Percentiles rank a stretch among this genome's conserved stretches.
Evolutionary conservation across 2,329 filamentous ascomycete species (phyloP).

Genomic region (Atkinsonella hypoxylon): DNA sequence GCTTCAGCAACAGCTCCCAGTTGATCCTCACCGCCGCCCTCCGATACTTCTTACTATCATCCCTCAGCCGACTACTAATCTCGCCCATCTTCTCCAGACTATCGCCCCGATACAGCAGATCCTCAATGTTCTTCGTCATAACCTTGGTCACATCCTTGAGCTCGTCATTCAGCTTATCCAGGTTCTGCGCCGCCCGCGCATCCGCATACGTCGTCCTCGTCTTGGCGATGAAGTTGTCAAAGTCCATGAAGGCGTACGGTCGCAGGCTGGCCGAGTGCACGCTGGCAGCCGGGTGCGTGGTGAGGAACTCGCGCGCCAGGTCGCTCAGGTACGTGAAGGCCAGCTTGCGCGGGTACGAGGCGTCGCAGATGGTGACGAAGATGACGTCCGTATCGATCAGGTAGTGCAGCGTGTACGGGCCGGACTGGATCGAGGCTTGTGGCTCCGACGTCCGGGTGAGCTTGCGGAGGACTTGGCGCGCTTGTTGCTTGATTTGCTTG

Average conservation of each 20-base stretch:
- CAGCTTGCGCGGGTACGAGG: conserved; percentile 91
- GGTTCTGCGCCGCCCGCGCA: conserved; percentile 77
- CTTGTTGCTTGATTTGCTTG: conserved; percentile 77
- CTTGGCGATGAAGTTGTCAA: conserved; percentile 91
- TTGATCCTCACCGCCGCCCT: conserved; percentile 91
- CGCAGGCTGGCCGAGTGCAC: conserved; percentile 65
- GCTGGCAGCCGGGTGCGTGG: conserved; percentile 63
- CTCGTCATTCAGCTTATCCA: conserved; percentile 93
- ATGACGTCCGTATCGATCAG: conserved; percentile 71
- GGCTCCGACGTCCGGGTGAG: conserved; percentile 80
- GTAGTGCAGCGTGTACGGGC: conserved; percentile 78
- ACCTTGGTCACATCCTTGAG: conserved; percentile 95
- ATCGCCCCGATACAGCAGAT: conserved; percentile 88
- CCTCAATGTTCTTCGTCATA: conserved; percentile 99
- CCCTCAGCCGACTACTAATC: conserved; percentile 72
- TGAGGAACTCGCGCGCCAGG: conserved; percentile 80
- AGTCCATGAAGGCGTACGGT: conserved; percentile 94
- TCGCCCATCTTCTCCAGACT: conserved; percentile 95
- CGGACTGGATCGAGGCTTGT: conserved; percentile 84
- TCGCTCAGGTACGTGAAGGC: conserved; percentile 97
- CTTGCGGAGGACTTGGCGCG: conserved; percentile 80
- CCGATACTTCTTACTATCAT: conserved; percentile 91
- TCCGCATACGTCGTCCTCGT: conserved; percentile 93
- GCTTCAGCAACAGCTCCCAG: conserved; percentile 92
- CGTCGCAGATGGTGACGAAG: conserved; percentile 89